A percentile compares a stretch with the other conserved stretches of the same genome.
These are phyloP conservation scores for Aspergillus oerlinghausenensis DNA, from an alignment of 2,329 filamentous ascomycete species.

Conservation along the genomic window DNA sequence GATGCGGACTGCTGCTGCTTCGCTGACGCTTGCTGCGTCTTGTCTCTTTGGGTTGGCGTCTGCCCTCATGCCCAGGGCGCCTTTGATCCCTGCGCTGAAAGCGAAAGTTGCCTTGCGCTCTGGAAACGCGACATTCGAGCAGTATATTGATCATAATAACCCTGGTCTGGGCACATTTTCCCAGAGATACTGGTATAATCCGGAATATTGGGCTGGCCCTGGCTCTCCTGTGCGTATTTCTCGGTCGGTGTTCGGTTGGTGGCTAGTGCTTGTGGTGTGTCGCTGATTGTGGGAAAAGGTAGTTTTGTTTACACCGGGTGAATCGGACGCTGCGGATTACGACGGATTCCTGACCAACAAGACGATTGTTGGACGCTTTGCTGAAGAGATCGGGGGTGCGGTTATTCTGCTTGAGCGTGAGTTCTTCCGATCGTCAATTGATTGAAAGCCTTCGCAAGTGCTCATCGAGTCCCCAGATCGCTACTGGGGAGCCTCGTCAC, in stretches of 20 bases:
- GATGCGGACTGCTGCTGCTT: not conserved
- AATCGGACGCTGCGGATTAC: conserved; percentile 46
- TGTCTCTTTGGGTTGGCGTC: not conserved
- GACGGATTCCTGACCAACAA: conserved; percentile 48
- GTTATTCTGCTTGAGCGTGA: conserved; percentile 53
- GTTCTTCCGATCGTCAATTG: conserved; percentile 8
- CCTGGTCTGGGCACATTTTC: conserved; percentile 53
- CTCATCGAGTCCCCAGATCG: conserved; percentile 39
- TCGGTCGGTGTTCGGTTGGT: not conserved
- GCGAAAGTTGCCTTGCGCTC: not conserved
- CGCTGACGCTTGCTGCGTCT: not conserved
- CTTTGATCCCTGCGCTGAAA: not conserved
- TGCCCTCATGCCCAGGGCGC: not conserved
- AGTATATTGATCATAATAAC: conserved; percentile 56
- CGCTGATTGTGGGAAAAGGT: conserved; percentile 27
- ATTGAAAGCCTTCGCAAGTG: no score
- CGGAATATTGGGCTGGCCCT: conserved; percentile 50
- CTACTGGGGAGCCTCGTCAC: conserved; percentile 55
- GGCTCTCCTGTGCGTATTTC: conserved; percentile 47
- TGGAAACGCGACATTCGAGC: conserved; percentile 42
- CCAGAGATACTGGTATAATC: conserved; percentile 52
- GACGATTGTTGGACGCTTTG: conserved; percentile 48
- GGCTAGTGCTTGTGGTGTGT: not conserved
- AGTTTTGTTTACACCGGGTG: conserved; percentile 51
- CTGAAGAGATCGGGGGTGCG: conserved; percentile 51